Conservation (phyloP, 2,329 filamentous ascomycete genomes). For the Trichoderma afroharzianum region DNA sequence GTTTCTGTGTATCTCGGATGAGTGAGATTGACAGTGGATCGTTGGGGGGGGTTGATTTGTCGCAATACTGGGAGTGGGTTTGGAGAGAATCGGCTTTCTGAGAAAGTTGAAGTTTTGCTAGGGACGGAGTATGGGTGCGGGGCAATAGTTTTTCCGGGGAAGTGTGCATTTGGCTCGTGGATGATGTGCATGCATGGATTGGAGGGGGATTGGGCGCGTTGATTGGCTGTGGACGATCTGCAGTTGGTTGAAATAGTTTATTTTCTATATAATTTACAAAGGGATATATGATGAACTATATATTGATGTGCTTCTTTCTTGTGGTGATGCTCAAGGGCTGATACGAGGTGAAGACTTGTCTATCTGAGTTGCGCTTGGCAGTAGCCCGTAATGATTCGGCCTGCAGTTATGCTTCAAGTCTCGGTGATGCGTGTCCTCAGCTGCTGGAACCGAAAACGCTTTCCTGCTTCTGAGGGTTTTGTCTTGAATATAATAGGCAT, state of each 20-base stretch:
- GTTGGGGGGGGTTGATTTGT: not conserved
- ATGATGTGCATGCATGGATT: conserved; percentile 21
- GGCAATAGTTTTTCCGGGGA: not conserved
- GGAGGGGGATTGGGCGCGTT: not conserved
- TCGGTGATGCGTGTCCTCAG: not conserved
- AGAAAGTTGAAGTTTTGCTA: conserved; percentile 15
- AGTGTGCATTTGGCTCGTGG: not conserved
- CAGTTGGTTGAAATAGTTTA: not conserved
- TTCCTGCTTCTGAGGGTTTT: not conserved
- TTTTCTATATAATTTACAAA: not conserved
- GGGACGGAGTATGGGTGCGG: not conserved
- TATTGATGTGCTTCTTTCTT: not conserved
- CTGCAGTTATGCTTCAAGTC: not conserved
- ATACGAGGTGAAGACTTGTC: not conserved
- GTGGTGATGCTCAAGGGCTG: not conserved
- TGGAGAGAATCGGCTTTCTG: not conserved
- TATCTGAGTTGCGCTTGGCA: not conserved
- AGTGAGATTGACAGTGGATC: not conserved
- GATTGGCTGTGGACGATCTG: not conserved
- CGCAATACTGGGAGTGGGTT: not conserved
- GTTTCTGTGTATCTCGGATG: not conserved
- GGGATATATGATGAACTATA: not conserved
- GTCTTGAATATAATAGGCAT: not conserved
- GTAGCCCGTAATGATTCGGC: not conserved
- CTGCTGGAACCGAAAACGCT: not conserved